Evolutionary conservation across 2,329 filamentous ascomycete genomes (phyloP), one percentile per base, ranked within the genome.

Genomic region (Ceratocystis papillata): DNA sequence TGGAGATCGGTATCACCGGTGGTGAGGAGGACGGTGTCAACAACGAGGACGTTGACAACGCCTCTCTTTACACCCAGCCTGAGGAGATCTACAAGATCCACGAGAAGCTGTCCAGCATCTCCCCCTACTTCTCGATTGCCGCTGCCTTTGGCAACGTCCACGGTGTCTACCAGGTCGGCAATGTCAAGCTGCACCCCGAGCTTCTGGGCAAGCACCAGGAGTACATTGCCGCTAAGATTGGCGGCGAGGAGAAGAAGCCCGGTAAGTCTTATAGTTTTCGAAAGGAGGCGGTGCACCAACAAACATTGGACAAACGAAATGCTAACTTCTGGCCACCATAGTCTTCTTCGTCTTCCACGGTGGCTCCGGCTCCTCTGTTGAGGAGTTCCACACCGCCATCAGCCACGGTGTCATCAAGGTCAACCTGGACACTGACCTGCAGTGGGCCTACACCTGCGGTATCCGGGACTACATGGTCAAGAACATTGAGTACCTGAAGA

Each of bases 291-390:
- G 8, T 10, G 22, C 20, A 22, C 8, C n/a, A 25, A 20, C n/a
- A 50, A 50, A 50, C 6, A 20, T 8, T 5, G 20, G 2, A 44
- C 4, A 6, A 44, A 10, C 7, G 12, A 57, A 8, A 25, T 37
- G 50, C 48, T 55, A 55, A 64, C 62, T 7, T 22, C 2, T n/a
- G 17, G 3, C 20, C 12, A 1, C 22, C 33, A 1, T 15, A 65
- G 66, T 97, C 75, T 97, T 92, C 86, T 90, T 99, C 74, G 94
- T 99, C 77, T 99, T 99, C 88, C 94, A 99, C 84, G 94, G 94
- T 74, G 94, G 94, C 73, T 96, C 90, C 70, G 94, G 94, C 72
- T 95, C 89, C 71, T 83, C 83, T 76, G 95, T 96, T 82, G 79
- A 90, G 72, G 94, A 99, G 81, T 99, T 89, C 84, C 82, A 81